Evolutionary conservation across 805 yeast species (phyloP), one percentile per base, ranked within the genome.

Genomic region (Wickerhamomyces chambardii): DNA sequence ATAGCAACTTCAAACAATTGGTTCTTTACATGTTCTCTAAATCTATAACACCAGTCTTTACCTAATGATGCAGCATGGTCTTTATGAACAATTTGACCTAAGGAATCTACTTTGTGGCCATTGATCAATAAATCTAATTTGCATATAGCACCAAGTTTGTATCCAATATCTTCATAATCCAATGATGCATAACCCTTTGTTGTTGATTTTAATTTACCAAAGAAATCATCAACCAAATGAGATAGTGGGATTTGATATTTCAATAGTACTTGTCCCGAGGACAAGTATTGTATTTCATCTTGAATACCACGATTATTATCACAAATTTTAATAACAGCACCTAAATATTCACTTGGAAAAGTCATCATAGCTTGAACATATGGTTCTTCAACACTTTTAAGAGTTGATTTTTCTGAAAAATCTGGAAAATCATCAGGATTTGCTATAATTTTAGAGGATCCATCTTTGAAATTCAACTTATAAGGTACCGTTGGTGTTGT

Each of bases 401-500:
- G 73, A 39, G 64, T 64, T n/a, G 63, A 57, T 22, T 60, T 61
- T 8, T 49, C 47, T 11, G 58, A 47, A 31, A 54, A 49, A 35
- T 77, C 86, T 0, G 97, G 97, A 57, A 90, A 90, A 34, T 86
- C 92, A 50, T 86, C 92, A 0, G 98, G 97, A 50, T 90, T 92
- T 2, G 92, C 81, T 39, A 92, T 70, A 14, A 80, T 66, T 38
- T 67, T 59, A 39, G 76, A 84, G 0, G 56, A 58, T 0, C 86
- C 95, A 45, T 83, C 78, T 32, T 63, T 64, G 50, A 71, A 77
- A n/a, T 74, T 66, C 11, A 92, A 63, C 47, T 80, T 75, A 54
- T 89, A 92, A 0, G 97, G 97, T 11, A 90, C 98, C 0, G 97
- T 89, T 1, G 98, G 97, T 9, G 95, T 89, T 0, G 97, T 92